Evolutionary conservation across 345 rosid species (phyloP).

Genomic region (Euphorbia pulcherrima): DNA sequence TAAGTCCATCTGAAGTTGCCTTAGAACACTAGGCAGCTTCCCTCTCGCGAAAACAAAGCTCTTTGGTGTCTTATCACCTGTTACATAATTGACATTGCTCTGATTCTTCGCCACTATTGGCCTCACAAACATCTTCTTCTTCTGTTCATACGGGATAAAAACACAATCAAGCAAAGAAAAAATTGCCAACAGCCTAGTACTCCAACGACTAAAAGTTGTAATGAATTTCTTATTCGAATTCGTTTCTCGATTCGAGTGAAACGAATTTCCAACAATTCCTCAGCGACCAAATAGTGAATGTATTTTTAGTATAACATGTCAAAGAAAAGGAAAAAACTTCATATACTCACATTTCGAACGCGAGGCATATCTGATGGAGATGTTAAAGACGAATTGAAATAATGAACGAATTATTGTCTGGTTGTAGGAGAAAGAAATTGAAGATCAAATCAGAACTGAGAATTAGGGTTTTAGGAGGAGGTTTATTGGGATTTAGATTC

Average conservation of each 20-base stretch:
- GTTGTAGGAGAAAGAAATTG: background rate
- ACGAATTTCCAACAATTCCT: background rate
- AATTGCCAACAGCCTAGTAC: background rate
- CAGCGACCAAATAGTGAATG: background rate
- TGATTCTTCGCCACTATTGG: conserved; percentile 54
- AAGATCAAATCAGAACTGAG: background rate
- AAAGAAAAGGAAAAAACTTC: background rate
- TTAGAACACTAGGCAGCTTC: conserved; percentile 72
- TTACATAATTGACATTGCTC: conserved; percentile 58
- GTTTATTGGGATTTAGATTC: background rate
- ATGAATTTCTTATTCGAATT: background rate
- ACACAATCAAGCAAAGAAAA: background rate
- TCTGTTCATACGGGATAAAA: conserved; percentile 32
- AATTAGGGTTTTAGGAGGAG: conserved; percentile 3
- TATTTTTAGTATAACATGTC: background rate
- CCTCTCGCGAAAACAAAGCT: conserved; percentile 89
- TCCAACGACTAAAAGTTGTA: background rate
- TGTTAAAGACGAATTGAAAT: background rate
- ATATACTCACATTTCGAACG: conserved; percentile 12
- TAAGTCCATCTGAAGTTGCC: conserved; percentile 80
- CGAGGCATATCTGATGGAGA: background rate
- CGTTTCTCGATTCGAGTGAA: background rate
- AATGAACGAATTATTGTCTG: background rate
- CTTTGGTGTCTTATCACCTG: conserved; percentile 83
- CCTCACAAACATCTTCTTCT: conserved; percentile 55